Conservation (phyloP, 2,329 filamentous ascomycete genomes). For the Sclerotinia nivalis region DNA sequence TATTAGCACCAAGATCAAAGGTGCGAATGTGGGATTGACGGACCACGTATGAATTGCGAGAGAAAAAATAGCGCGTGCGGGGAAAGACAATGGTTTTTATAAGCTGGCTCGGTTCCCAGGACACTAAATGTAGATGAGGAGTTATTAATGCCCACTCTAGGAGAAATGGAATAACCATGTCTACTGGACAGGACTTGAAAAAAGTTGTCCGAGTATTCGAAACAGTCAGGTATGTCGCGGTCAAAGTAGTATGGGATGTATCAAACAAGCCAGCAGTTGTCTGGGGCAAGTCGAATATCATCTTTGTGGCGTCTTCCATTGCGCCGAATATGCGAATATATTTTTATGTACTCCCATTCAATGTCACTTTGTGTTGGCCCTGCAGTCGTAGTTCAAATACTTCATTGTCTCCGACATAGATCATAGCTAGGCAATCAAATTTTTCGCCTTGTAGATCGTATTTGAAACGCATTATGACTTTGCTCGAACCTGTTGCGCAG, state of each 20-base stretch:
- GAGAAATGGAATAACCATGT: conserved; percentile 61
- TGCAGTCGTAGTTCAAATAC: conserved; percentile 65
- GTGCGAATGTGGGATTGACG: conserved; percentile 57
- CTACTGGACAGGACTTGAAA: conserved; percentile 47
- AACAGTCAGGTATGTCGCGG: conserved; percentile 47
- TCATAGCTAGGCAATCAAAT: conserved; percentile 57
- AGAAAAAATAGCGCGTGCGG: conserved; percentile 68
- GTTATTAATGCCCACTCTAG: conserved; percentile 46
- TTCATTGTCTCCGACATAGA: conserved; percentile 64
- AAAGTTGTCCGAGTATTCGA: background rate
- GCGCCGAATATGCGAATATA: conserved; percentile 45
- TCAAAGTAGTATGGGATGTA: conserved; percentile 68
- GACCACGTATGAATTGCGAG: conserved; percentile 78
- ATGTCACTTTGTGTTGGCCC: conserved; percentile 61
- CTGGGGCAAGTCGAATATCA: conserved; percentile 74
- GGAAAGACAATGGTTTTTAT: conserved; percentile 53
- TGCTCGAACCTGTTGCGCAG: background rate
- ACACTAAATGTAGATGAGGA: conserved; percentile 61
- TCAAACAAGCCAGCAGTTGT: conserved; percentile 69
- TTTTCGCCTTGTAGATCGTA: conserved; percentile 56
- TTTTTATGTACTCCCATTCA: conserved; percentile 59
- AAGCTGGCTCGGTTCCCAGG: conserved; percentile 50
- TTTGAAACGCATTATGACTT: conserved; percentile 38
- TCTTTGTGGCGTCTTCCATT: conserved; percentile 21
- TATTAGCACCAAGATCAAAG: conserved; percentile 50